Percentiles rank a stretch among this genome's conserved stretches.
Evolutionary conservation across 352 stramenopile species (phyloP).

Genomic region (Globisporangium splendens): DNA sequence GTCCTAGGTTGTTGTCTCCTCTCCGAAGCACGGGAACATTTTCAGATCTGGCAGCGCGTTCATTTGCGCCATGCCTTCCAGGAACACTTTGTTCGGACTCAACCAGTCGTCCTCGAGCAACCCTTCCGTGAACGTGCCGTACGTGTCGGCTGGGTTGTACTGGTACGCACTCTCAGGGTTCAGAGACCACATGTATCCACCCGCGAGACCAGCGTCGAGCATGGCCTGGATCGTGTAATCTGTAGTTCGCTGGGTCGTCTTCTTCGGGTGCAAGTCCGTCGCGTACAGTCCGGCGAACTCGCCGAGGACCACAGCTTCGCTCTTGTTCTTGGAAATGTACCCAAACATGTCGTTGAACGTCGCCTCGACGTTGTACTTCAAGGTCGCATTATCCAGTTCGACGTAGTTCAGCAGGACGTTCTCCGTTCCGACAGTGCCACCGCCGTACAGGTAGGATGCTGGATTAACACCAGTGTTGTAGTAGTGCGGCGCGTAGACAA

Average conservation of each 20-base stretch:
- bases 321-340: constrained; percentile 45
- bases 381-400: constrained; percentile 47
- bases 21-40: constrained; percentile 64
- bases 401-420: constrained; percentile 46
- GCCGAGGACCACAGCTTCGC: constrained; percentile 50
- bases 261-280: constrained; percentile 56
- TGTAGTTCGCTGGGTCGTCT: constrained; percentile 69
- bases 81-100: constrained; percentile 62
- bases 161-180: constrained; percentile 76
- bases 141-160: constrained; percentile 60
- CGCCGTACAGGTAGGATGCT: constrained; percentile 70
- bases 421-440: constrained; percentile 37
- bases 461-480: constrained; percentile 72
- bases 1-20: too few relatives aligned
- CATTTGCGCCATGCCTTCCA: constrained; percentile 63
- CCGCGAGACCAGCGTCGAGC: constrained; percentile 53
- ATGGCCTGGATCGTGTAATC: constrained; percentile 68
- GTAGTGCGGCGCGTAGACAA: constrained; percentile 80
- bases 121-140: constrained; percentile 64
- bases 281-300: constrained; percentile 73
- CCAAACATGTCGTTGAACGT: constrained; percentile 82
- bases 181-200: constrained; percentile 81
- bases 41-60: constrained; percentile 58
- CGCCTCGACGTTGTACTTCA: constrained; percentile 37
- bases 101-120: constrained; percentile 75